Evolutionary conservation across 2,329 filamentous ascomycete genomes (phyloP).

Genomic region (Colletotrichum musicola): DNA sequence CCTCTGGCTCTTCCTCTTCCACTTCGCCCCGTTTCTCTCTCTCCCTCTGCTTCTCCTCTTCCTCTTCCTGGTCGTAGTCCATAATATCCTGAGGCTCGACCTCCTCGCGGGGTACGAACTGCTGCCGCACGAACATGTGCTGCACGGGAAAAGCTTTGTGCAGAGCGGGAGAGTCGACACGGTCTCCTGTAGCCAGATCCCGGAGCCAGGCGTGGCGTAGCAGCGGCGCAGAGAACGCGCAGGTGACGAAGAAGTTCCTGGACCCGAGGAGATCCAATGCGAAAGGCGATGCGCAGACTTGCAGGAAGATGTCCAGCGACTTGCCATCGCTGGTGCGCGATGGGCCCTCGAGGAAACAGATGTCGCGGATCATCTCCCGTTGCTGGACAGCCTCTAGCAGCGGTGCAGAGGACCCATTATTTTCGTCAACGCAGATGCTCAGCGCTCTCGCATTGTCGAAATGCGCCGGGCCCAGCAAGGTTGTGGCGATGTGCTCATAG

Average conservation of each 20-base stretch:
- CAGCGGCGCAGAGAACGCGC: slow-evolving; percentile 22
- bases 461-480: not conserved
- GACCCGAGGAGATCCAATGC: not conserved
- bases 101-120: not conserved
- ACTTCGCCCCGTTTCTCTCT: not conserved
- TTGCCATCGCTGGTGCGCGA: slow-evolving; percentile 7
- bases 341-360: slow-evolving; percentile 18
- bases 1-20: not conserved
- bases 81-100: not conserved
- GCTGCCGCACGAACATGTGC: slow-evolving; percentile 29
- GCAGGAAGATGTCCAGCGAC: not conserved
- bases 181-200: not conserved
- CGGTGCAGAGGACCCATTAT: not conserved
- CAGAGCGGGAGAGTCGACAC: not conserved
- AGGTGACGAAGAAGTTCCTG: slow-evolving; percentile 9
- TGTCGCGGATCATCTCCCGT: not conserved
- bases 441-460: not conserved
- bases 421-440: slow-evolving; percentile 15
- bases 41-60: not conserved
- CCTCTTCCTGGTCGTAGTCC: not conserved
- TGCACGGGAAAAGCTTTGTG: slow-evolving; percentile 9
- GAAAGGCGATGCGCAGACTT: slow-evolving; percentile 3
- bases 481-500: not conserved
- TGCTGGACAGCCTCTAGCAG: slow-evolving; percentile 4
- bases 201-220: not conserved